phyloP scores from a whole-genome alignment of 371 early-diverging fungal genomes.

The Blastocladiella emersonii region DNA sequence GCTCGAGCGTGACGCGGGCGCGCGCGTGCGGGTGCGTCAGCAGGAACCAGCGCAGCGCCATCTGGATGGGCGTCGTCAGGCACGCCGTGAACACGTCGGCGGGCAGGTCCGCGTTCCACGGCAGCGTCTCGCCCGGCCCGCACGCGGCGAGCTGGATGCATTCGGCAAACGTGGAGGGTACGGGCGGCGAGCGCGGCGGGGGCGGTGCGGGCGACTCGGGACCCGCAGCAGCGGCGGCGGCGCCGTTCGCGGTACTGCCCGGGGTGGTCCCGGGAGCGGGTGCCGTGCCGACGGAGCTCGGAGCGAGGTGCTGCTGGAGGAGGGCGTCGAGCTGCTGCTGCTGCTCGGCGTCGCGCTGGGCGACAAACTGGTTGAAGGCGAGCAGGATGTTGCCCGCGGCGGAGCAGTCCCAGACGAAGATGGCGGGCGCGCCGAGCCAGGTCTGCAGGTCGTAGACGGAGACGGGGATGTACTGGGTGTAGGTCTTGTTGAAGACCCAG shows the following conservation, averaged over 20 bases:
- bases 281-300: too few species aligned
- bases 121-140: slow-evolving; percentile 65
- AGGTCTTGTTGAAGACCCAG: slow-evolving; percentile 95
- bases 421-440: slow-evolving; percentile 89
- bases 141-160: slow-evolving; percentile 92
- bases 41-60: slow-evolving; percentile 85
- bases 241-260: neutral
- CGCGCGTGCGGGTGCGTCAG: slow-evolving; percentile 62
- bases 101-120: slow-evolving; percentile 86
- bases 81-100: slow-evolving; percentile 93
- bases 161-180: slow-evolving; percentile 42
- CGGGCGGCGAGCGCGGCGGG: slow-evolving; percentile 11
- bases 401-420: slow-evolving; percentile 92
- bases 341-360: slow-evolving; percentile 63
- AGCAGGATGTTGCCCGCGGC: slow-evolving; percentile 80
- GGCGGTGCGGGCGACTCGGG: neutral
- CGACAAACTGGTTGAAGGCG: slow-evolving; percentile 76
- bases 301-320: neutral
- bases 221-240: neutral
- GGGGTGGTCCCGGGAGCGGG: neutral
- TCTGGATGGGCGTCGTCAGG: slow-evolving; percentile 88
- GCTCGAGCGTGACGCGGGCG: slow-evolving; percentile 60
- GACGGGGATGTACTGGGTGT: slow-evolving; percentile 95
- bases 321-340: slow-evolving; percentile 7
- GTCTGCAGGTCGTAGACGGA: slow-evolving; percentile 76